These are phyloP conservation scores for Diaporthe citriasiana DNA, from an alignment of 2,329 filamentous ascomycete genomes.

Conservation along the genomic window DNA sequence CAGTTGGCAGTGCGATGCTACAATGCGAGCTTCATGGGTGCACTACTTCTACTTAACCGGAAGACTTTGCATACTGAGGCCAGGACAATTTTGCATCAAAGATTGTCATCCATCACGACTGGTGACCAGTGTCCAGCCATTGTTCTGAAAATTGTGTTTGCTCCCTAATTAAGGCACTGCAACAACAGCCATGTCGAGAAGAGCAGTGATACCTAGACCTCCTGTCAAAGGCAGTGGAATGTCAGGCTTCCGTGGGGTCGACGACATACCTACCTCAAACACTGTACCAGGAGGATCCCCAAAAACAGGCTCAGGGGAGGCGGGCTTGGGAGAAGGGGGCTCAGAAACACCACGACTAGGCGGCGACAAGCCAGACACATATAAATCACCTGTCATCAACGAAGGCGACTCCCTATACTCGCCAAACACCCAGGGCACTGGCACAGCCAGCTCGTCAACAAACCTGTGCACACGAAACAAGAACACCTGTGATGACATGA, in stretches of 20 bases:
- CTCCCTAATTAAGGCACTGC: not conserved
- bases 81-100: not conserved
- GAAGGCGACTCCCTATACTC: not conserved
- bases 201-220: not conserved
- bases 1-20: not conserved
- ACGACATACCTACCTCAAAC: not conserved
- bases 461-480: not conserved
- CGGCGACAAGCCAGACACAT: not conserved
- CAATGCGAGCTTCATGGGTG: not conserved
- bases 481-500: not conserved
- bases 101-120: not conserved
- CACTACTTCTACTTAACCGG: not conserved
- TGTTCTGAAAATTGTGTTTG: no score
- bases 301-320: not conserved
- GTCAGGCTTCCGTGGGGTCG: not conserved
- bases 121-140: not conserved
- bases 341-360: not conserved
- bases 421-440: not conserved
- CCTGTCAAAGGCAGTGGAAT: not conserved
- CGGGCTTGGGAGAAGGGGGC: no score
- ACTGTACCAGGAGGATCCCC: not conserved
- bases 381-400: not conserved
- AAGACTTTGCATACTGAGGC: no score
- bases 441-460: not conserved
- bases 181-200: not conserved